A percentile compares a stretch with the other conserved stretches of the same genome.
phyloP scores from a whole-genome alignment of 169 alveolate species.

The Plasmodium relictum region DNA sequence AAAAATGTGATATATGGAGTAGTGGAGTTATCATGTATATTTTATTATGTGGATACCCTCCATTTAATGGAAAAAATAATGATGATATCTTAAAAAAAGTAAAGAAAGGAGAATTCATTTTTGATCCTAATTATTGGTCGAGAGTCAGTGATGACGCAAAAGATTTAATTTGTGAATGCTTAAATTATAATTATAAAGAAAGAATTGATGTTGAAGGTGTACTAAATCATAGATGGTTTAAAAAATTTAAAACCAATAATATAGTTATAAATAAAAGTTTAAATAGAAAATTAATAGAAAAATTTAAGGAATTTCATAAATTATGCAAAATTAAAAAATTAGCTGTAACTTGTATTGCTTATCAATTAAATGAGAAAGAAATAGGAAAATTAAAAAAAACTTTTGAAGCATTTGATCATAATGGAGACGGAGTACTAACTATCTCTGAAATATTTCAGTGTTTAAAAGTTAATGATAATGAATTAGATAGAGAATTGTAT shows the following conservation, averaged over 20 bases:
- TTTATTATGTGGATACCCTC: slow-evolving; percentile 86
- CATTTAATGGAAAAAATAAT: slow-evolving; percentile 93
- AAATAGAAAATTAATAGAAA: slow-evolving; percentile 83
- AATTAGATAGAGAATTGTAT: slow-evolving; percentile 83
- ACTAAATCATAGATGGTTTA: slow-evolving; percentile 94
- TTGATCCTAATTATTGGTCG: slow-evolving; percentile 93
- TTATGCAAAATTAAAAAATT: slow-evolving; percentile 92
- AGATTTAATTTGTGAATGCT: slow-evolving; percentile 89
- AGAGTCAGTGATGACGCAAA: slow-evolving; percentile 91
- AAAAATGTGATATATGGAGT: slow-evolving; percentile 96
- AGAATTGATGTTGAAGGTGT: slow-evolving; percentile 94
- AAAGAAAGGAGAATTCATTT: slow-evolving; percentile 89
- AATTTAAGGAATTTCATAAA: slow-evolving; percentile 91
- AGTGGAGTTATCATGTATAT: slow-evolving; percentile 93
- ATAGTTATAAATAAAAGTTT: slow-evolving; percentile 67
- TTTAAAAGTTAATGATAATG: slow-evolving; percentile 77
- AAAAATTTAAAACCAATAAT: slow-evolving; percentile 65
- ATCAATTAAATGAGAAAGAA: slow-evolving; percentile 92
- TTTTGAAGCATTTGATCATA: slow-evolving; percentile 92
- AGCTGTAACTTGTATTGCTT: slow-evolving; percentile 96
- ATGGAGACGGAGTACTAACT: slow-evolving; percentile 94
- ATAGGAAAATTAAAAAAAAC: slow-evolving; percentile 91
- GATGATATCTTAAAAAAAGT: slow-evolving; percentile 88
- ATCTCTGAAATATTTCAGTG: slow-evolving; percentile 81
- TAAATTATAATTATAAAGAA: slow-evolving; percentile 90